phyloP scores from a whole-genome alignment of 2,329 filamentous ascomycete genomes.

The Talaromyces sp. region DNA sequence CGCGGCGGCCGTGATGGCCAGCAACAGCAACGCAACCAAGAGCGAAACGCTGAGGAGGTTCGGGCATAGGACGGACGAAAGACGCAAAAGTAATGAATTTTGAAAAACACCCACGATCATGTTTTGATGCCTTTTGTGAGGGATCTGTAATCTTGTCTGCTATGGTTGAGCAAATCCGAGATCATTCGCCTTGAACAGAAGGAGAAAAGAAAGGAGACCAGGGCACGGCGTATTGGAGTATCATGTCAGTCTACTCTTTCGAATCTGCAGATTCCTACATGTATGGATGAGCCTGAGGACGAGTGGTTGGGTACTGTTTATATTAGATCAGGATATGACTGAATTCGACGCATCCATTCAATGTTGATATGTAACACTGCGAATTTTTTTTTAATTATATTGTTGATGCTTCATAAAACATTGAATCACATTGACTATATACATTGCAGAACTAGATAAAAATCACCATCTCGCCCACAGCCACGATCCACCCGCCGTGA shows the following conservation, averaged over 20 bases:
- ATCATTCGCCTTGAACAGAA: conserved; percentile 1
- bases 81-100: conserved; percentile 7
- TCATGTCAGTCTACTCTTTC: conserved; percentile 13
- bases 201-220: conserved; percentile 14
- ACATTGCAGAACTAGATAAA: not conserved
- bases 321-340: not conserved
- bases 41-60: conserved; percentile 31
- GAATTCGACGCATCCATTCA: not conserved
- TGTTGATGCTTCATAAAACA: not conserved
- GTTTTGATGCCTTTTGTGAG: conserved; percentile 8
- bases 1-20: conserved; percentile 25
- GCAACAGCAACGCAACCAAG: conserved; percentile 36
- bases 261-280: not conserved
- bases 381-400: not conserved
- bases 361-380: not conserved
- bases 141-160: conserved; percentile 17
- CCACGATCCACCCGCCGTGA: not conserved
- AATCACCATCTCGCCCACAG: not conserved
- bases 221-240: conserved; percentile 28
- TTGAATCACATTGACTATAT: not conserved
- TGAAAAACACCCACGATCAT: conserved; percentile 15
- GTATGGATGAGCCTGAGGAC: not conserved
- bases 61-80: conserved; percentile 25
- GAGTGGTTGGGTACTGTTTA: not conserved
- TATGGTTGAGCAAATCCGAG: conserved; percentile 12